A percentile compares a stretch with the other conserved stretches of the same genome.
phyloP scores from a whole-genome alignment of 2,329 filamentous ascomycete genomes.

The Colletotrichum sp. region DNA sequence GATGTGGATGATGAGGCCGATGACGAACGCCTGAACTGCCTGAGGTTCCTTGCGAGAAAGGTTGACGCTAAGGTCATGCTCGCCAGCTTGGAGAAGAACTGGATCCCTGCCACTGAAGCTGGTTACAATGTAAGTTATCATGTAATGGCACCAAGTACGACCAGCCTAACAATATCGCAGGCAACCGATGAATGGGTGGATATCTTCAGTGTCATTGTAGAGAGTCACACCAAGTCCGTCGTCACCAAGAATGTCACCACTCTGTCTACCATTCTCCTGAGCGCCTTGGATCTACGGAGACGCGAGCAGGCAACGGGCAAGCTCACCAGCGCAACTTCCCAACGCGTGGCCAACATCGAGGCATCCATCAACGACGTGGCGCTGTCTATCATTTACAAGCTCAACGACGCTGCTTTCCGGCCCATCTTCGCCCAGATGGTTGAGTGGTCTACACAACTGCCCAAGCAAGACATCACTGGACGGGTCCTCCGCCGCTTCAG shows the following conservation, averaged over 20 bases:
- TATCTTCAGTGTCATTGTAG: conserved; percentile 73
- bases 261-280: conserved; percentile 70
- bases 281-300: conserved; percentile 69
- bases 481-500: conserved; percentile 71
- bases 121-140: conserved; percentile 64
- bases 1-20: conserved; percentile 66
- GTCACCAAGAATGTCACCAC: conserved; percentile 77
- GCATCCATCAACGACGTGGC: conserved; percentile 70
- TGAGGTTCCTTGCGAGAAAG: conserved; percentile 77
- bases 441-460: conserved; percentile 74
- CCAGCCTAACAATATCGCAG: conserved; percentile 36
- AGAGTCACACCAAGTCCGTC: conserved; percentile 77
- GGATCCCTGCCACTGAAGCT: conserved; percentile 65
- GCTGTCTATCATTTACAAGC: conserved; percentile 93
- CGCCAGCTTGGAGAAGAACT: conserved; percentile 73
- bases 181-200: conserved; percentile 73
- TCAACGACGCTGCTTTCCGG: conserved; percentile 92
- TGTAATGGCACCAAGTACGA: neutral
- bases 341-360: conserved; percentile 63
- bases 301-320: conserved; percentile 55
- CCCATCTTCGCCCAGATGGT: conserved; percentile 88
- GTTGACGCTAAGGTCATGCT: conserved; percentile 81
- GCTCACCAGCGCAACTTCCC: conserved; percentile 41
- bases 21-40: conserved; percentile 70
- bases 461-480: conserved; percentile 66